Conservation (phyloP, 257 asterid genomes). For the Cruciata laevipes region DNA sequence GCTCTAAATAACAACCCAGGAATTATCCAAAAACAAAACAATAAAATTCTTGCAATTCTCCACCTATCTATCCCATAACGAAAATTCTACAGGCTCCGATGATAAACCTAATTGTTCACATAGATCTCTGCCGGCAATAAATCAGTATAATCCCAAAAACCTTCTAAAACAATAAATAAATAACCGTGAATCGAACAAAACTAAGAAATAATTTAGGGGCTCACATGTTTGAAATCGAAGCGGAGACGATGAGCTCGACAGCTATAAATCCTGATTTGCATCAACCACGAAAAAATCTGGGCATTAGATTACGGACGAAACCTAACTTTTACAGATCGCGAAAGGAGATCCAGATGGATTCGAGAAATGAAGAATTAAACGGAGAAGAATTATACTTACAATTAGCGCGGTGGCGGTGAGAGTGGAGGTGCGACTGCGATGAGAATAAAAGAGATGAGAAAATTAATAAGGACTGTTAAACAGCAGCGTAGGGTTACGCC, state of each 20-base stretch:
- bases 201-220: background rate
- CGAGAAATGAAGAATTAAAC: background rate
- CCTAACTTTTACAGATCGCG: background rate
- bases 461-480: background rate
- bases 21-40: no score
- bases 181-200: background rate
- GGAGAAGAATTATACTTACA: background rate
- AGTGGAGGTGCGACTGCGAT: background rate
- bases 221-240: constrained; percentile 20
- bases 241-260: constrained; percentile 12
- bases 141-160: background rate
- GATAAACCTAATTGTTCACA: background rate
- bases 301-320: background rate
- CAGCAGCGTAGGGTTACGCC: background rate
- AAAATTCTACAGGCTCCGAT: background rate
- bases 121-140: background rate
- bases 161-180: background rate
- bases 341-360: background rate
- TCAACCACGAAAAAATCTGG: background rate
- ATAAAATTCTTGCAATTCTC: no score
- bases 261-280: constrained; percentile 8
- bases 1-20: background rate
- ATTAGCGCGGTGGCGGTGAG: background rate
- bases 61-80: background rate
- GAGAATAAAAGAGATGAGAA: background rate